Conservation (phyloP, 192 early-diverging fungal genomes). For the Diversispora eburnea region DNA sequence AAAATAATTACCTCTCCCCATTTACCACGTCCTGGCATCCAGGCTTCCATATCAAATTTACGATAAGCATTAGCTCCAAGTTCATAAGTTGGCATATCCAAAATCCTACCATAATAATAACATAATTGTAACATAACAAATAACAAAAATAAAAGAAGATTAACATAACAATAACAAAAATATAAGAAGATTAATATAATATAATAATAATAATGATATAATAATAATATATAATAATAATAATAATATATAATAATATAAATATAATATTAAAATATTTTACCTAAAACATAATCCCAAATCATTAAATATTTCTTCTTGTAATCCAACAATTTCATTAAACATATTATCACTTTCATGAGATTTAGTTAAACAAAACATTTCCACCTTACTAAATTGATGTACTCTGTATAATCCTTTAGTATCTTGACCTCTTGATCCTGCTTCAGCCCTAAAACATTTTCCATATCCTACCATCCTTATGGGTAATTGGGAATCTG, state of each 20-base stretch:
- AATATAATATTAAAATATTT: background rate
- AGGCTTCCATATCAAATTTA: slow-evolving; percentile 94
- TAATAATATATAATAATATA: background rate
- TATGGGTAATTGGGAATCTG: slow-evolving; percentile 59
- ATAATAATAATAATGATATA: too few species aligned
- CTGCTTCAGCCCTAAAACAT: slow-evolving; percentile 89
- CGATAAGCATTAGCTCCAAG: slow-evolving; percentile 86
- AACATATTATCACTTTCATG: slow-evolving; percentile 65
- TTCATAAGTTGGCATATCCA: slow-evolving; percentile 93
- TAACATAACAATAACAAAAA: too few species aligned
- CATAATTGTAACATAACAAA: too few species aligned
- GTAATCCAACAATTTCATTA: slow-evolving; percentile 68
- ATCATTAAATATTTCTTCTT: slow-evolving; percentile 69
- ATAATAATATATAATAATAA: too few species aligned
- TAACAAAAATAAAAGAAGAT: too few species aligned
- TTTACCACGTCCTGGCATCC: slow-evolving; percentile 86
- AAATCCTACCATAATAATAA: slow-evolving; percentile 41
- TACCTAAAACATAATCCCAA: slow-evolving; percentile 77
- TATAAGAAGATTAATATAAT: too few species aligned
- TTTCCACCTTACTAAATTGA: slow-evolving; percentile 92
- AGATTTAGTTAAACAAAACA: slow-evolving; percentile 71
- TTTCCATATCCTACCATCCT: slow-evolving; percentile 77
- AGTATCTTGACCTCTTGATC: slow-evolving; percentile 76
- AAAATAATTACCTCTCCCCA: slow-evolving; percentile 67
- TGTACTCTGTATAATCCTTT: slow-evolving; percentile 90